Percentiles rank a stretch among this genome's conserved stretches.
Evolutionary conservation across 371 early-diverging fungal genomes (phyloP).

Genomic region (Mucor indicus): DNA sequence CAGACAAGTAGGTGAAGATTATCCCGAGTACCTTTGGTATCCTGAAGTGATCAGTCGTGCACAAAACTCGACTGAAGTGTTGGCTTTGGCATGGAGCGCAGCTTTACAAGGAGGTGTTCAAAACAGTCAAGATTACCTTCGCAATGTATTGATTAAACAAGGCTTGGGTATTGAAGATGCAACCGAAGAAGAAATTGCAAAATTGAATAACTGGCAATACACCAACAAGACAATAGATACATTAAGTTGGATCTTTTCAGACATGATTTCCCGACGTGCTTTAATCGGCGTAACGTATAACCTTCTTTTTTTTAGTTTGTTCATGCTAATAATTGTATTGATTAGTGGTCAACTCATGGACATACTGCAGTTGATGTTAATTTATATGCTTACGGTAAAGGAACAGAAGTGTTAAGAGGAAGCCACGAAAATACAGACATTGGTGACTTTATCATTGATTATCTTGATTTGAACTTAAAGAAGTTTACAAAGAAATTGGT

Average conservation of each 20-base stretch:
- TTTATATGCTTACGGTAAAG: slow-evolving; percentile 71
- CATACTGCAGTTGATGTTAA: slow-evolving; percentile 95
- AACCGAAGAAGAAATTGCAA: slow-evolving; percentile 52
- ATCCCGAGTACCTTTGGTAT: slow-evolving; percentile 86
- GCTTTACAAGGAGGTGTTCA: slow-evolving; percentile 6
- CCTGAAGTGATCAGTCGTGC: slow-evolving; percentile 75
- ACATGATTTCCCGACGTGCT: slow-evolving; percentile 73
- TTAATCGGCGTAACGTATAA: slow-evolving; percentile 62
- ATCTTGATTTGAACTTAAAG: slow-evolving; percentile 62
- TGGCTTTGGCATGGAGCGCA: slow-evolving; percentile 34
- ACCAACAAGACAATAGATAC: slow-evolving; percentile 12
- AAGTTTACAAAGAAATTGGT: slow-evolving; percentile 55
- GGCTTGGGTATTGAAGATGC: slow-evolving; percentile 69
- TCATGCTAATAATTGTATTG: too few species aligned
- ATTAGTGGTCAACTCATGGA: slow-evolving; percentile 85
- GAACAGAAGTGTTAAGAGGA: slow-evolving; percentile 51
- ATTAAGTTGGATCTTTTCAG: slow-evolving; percentile 55
- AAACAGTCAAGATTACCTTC: slow-evolving; percentile 19
- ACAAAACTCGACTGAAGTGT: slow-evolving; percentile 59
- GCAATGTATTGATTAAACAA: slow-evolving; percentile 48
- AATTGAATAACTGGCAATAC: slow-evolving; percentile 38
- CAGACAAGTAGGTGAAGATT: slow-evolving; percentile 60
- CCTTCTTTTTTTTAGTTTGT: not conserved
- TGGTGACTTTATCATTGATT: slow-evolving; percentile 67
- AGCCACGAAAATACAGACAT: slow-evolving; percentile 87